Evolutionary conservation across 2,329 filamentous ascomycete genomes (phyloP), one percentile per base, ranked within the genome.

Genomic region (Monilinia aucupariae): DNA sequence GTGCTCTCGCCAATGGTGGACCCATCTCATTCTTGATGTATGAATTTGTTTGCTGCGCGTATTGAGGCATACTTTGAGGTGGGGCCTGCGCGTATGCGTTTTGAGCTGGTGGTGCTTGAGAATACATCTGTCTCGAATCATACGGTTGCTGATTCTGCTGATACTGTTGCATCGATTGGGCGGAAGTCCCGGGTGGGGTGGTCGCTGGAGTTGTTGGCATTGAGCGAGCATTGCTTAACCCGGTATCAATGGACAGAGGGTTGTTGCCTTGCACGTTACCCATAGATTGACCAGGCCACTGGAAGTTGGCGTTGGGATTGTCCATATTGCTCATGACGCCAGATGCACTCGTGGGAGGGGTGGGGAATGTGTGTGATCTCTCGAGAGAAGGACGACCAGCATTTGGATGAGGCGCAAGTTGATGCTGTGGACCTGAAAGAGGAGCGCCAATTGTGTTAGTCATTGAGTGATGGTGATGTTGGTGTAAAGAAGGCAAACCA

Each of bases 121-220:
- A 90, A 75, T 96, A 96, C 77, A 94, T 86, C 53, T 87, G 85
- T 65, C 93, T 86, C 12, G 89, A 86, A 72, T 96, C 91, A 71
- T 96, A 96, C 52, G 80, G 78, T 55, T 86, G 90, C 63, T 79
- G 85, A 69, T 78, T 83, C 67, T 74, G 78, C 59, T 86, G 88
- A 74, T 96, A 96, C 4, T 86, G 79, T 70, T 89, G 89, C 82
- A 96, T 91, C 72, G 83, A 87, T 70, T 91, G 89, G 66, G 96
- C 81, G 34, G 83, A 81, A 65, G 82, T 84, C 30, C 90, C 91
- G 0, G 93, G 93, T 15, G 93, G 92, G 0, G 93, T 96, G 7
- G 91, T 93, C 32, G 91, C 91, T 65, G 91, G 91, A n/a, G 91
- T 96, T 12, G 89, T 91, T 61, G 91, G 92, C 81, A 96, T 91